A percentile compares a stretch with the other conserved stretches of the same genome.
These are phyloP conservation scores for Boletus subparvulus DNA, from an alignment of 768 basidiomycete genomes.

Conservation along the genomic window DNA sequence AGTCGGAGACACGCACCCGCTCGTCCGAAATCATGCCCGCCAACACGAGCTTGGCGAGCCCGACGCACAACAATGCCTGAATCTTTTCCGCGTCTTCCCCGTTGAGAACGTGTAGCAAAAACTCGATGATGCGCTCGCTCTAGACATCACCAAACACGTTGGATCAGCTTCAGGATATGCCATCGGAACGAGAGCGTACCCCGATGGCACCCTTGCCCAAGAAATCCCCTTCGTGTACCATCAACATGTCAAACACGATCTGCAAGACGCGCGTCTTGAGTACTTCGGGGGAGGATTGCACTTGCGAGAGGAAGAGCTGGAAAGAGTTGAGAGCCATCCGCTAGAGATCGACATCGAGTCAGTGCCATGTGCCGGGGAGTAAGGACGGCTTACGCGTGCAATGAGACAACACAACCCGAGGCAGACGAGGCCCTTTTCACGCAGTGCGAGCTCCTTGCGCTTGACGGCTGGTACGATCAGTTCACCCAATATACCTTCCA, in stretches of 20 bases:
- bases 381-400: conserved; percentile 40
- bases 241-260: conserved; percentile 81
- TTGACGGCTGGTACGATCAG: conserved; percentile 89
- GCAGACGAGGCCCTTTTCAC: conserved; percentile 65
- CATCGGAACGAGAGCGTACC: conserved; percentile 21
- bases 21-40: conserved; percentile 74
- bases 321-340: conserved; percentile 50
- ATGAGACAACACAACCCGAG: conserved; percentile 77
- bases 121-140: conserved; percentile 64
- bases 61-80: conserved; percentile 71
- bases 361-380: background rate
- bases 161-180: background rate
- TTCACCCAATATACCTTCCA: conserved; percentile 70
- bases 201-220: conserved; percentile 44
- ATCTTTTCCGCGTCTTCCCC: conserved; percentile 60
- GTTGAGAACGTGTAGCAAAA: conserved; percentile 54
- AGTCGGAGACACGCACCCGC: conserved; percentile 43
- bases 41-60: conserved; percentile 83
- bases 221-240: conserved; percentile 74
- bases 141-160: conserved; percentile 16
- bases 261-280: conserved; percentile 74
- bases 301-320: conserved; percentile 79
- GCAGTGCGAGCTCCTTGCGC: conserved; percentile 72
- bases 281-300: conserved; percentile 59
- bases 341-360: conserved; percentile 4